Percentiles rank a stretch among this genome's conserved stretches.
Evolutionary conservation across 179 eudicot genomes (phyloP).

Genomic region (Spinacia oleracea): DNA sequence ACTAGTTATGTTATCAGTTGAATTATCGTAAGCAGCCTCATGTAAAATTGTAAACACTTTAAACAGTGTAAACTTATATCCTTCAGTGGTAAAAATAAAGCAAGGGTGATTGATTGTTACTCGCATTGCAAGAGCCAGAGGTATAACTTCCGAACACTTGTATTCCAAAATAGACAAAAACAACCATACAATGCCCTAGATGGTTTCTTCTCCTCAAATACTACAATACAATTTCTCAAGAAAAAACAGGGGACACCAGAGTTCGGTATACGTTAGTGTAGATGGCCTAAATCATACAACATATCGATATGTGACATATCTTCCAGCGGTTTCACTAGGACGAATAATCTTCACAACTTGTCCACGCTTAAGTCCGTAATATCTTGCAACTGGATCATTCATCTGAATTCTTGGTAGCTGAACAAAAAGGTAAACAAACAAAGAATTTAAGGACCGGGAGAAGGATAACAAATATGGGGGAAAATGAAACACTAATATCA

Average conservation of each 20-base stretch:
- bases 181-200: background rate
- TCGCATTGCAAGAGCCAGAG: background rate
- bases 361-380: conserved; percentile 76
- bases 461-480: background rate
- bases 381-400: conserved; percentile 75
- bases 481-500: background rate
- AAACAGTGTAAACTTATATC: too few relatives aligned
- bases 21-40: too few relatives aligned
- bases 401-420: conserved; percentile 84
- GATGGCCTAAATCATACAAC: conserved; percentile 40
- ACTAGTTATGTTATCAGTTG: too few relatives aligned
- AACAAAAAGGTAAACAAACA: background rate
- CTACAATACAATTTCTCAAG: too few relatives aligned
- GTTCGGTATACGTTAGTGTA: background rate
- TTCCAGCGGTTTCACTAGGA: conserved; percentile 85
- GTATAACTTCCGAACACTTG: background rate
- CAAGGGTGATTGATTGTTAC: too few relatives aligned
- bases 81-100: too few relatives aligned
- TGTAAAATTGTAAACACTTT: too few relatives aligned
- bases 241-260: background rate
- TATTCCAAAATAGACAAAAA: background rate
- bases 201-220: background rate
- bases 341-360: conserved; percentile 78
- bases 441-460: background rate
- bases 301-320: conserved; percentile 67